Evolutionary conservation across 495 filamentous ascomycete species (phyloP).

Genomic region (Penicillium longicatenatum): DNA sequence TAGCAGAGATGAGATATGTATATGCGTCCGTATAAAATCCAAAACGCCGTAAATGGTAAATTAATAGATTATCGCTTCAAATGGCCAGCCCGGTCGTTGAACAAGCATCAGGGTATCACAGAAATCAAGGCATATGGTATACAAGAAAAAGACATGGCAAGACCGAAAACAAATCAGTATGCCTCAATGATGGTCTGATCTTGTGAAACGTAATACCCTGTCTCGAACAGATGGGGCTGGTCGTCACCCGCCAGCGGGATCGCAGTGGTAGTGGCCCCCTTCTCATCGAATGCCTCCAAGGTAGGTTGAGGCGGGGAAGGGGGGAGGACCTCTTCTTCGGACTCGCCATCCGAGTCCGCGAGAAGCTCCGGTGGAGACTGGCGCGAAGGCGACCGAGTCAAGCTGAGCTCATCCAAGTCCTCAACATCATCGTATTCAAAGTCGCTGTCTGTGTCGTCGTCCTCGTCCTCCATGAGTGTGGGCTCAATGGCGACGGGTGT

Average conservation of each 20-base stretch:
- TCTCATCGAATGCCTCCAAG: conserved; percentile 70
- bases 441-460: conserved; percentile 53
- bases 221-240: conserved; percentile 54
- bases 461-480: conserved; percentile 49
- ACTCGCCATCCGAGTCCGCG: conserved; percentile 66
- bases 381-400: conserved; percentile 73
- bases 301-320: conserved; percentile 74
- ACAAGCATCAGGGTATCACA: conserved; percentile 32
- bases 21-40: conserved; percentile 14
- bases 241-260: conserved; percentile 41
- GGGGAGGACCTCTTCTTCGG: conserved; percentile 76
- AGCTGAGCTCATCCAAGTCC: conserved; percentile 64
- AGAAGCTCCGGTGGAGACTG: conserved; percentile 79
- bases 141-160: conserved; percentile 20
- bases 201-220: conserved; percentile 62
- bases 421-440: conserved; percentile 68
- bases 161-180: conserved; percentile 31
- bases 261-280: conserved; percentile 58
- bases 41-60: conserved; percentile 4
- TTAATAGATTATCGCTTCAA: conserved; percentile 14
- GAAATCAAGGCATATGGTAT: conserved; percentile 23
- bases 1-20: conserved; percentile 12
- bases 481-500: conserved; percentile 38
- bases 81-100: conserved; percentile 16
- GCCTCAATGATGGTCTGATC: conserved; percentile 47